Base-by-base conservation (phyloP, 2,329 filamentous ascomycete genomes). In the Aureobasidium uvarum region DNA sequence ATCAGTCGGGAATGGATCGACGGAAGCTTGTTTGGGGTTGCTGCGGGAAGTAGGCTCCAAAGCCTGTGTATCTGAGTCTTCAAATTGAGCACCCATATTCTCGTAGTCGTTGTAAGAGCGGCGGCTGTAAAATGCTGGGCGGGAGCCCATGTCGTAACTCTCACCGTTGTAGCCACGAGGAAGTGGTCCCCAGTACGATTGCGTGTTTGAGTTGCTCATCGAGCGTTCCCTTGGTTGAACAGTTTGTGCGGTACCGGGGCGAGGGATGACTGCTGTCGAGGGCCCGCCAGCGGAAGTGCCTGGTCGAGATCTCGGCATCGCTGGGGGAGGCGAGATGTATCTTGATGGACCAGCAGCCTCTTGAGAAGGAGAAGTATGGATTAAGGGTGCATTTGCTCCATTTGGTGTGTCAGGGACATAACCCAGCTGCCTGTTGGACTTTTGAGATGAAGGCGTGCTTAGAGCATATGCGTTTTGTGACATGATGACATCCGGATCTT, bases 51-150 rank as follows among this genome's bases (percentile, higher is more conserved):
- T 52, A n/a, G 59, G 46, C 0, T 52, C 59, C 3, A 62, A 23
- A 52, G 59, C 23, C 33, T 62, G 59, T 10, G 48, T 52, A 23
- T 62, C 59, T 1, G 39, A 20, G 13, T 62, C 31, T 7, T 62
- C 59, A 5, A 43, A 1, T 3, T 62, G 59, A 1, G 43, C 33
- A 3, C 36, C 36, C 8, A 43, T 14, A 18, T 33, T 39, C 14
- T 52, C 46, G 48, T 52, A 62, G 36, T 64, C 63, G 41, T 51
- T 38, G 64, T 48, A 62, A 14, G 43, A 50, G 14, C 25, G 41
- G 31, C 56, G 41, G 5, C 36, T 59, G 41, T 46, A 39, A n/a
- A 23, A 33, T 10, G 6, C 16, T 25, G 43, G 58, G 3, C 55
- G 39, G 13, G 25, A 36, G 13, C 50, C 41, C 55, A 50, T 8